A percentile compares a stretch with the other conserved stretches of the same genome.
Conservation (phyloP, 2,329 filamentous ascomycete genomes). For the Alternaria infectoria region DNA sequence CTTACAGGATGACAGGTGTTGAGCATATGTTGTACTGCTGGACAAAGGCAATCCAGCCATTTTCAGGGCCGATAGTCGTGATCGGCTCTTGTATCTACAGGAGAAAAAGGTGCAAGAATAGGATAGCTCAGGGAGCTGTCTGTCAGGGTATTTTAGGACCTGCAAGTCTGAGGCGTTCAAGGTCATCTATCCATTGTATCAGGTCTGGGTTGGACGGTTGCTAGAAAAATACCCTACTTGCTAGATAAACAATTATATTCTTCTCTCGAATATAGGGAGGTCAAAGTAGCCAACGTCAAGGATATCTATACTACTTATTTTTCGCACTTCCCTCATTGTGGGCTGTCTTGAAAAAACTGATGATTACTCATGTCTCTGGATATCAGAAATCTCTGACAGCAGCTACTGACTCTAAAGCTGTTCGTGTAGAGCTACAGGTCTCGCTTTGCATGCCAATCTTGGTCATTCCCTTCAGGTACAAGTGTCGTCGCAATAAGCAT, state of each 20-base stretch:
- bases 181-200: not conserved
- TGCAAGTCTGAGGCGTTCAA: constrained; percentile 5
- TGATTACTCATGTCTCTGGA: not conserved
- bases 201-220: constrained; percentile 6
- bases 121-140: constrained; percentile 2
- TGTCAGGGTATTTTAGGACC: constrained; percentile 3
- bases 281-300: not conserved
- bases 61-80: constrained; percentile 3
- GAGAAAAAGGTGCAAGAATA: not conserved
- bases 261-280: not conserved
- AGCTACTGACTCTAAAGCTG: not conserved
- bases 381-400: not conserved
- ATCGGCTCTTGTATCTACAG: constrained; percentile 6
- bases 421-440: not conserved
- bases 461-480: not conserved
- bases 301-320: not conserved
- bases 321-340: not conserved
- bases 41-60: not conserved
- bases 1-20: constrained; percentile 1
- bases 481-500: constrained; percentile 48
- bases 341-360: not conserved
- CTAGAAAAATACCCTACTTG: constrained; percentile 15
- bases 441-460: not conserved
- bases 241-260: constrained; percentile 11
- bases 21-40: not conserved